These are phyloP conservation scores for Venturia oleaginea DNA, from an alignment of 2,329 filamentous ascomycete species.

Conservation along the genomic window DNA sequence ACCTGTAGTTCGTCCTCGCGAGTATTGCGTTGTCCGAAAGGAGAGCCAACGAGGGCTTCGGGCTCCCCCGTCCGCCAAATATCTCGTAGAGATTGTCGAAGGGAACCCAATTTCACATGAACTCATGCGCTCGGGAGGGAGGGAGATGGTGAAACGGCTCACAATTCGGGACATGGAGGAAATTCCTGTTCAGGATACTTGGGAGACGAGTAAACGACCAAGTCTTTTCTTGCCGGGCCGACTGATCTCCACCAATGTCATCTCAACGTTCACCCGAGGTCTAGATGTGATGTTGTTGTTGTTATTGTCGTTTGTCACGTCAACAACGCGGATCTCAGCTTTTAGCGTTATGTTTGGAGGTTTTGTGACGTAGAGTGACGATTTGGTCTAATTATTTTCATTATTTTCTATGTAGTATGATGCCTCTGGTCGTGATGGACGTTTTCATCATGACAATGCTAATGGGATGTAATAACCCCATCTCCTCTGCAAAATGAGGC, in stretches of 20 bases:
- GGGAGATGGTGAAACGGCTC: background rate
- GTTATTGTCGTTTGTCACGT: background rate
- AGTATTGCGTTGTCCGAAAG: background rate
- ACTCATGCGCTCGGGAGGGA: background rate
- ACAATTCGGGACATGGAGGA: background rate
- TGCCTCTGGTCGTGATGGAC: background rate
- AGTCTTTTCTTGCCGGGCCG: background rate
- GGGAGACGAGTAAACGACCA: background rate
- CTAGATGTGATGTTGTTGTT: background rate
- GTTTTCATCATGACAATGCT: background rate
- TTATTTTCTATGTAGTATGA: background rate
- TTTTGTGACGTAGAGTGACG: background rate
- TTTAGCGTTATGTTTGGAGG: background rate
- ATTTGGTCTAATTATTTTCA: background rate
- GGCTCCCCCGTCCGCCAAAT: background rate
- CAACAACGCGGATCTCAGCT: background rate
- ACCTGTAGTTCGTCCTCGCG: background rate
- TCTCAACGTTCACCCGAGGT: background rate
- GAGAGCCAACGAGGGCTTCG: background rate
- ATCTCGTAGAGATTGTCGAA: background rate
- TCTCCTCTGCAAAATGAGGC: background rate
- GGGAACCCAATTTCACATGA: background rate
- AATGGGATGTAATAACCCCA: background rate
- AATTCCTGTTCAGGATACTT: background rate
- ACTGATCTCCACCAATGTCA: background rate